Evolutionary conservation across 2,329 filamentous ascomycete genomes (phyloP).

Genomic region (Epichloe sp.): DNA sequence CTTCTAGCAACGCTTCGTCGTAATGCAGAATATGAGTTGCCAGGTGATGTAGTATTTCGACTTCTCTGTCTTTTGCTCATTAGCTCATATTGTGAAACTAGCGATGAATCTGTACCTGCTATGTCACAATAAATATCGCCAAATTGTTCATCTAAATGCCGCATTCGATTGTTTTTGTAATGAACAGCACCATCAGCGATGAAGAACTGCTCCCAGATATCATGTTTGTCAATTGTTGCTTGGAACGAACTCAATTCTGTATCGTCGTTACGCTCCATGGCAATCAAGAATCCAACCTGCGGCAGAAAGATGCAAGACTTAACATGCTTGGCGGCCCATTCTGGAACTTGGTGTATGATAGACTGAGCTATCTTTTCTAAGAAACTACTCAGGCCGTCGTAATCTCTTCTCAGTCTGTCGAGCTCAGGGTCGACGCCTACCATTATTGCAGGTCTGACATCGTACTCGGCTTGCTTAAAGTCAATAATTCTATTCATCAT

Average conservation of each 20-base stretch:
- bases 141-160: conserved; percentile 63
- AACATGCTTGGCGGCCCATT: conserved; percentile 38
- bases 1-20: conserved; percentile 49
- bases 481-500: conserved; percentile 65
- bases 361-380: conserved; percentile 53
- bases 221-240: conserved; percentile 41
- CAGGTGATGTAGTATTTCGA: conserved; percentile 73
- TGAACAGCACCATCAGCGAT: conserved; percentile 57
- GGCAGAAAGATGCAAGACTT: conserved; percentile 81
- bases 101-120: conserved; percentile 43
- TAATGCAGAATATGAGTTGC: conserved; percentile 57
- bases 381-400: conserved; percentile 64
- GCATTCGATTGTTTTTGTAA: conserved; percentile 78
- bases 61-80: conserved; percentile 56
- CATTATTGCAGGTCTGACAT: conserved; percentile 60
- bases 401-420: conserved; percentile 64
- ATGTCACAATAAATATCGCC: conserved; percentile 81
- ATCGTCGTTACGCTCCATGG: conserved; percentile 41
- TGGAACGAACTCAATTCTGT: conserved; percentile 49
- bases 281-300: conserved; percentile 79
- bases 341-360: conserved; percentile 51
- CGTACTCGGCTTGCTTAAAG: conserved; percentile 61
- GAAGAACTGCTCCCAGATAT: conserved; percentile 69
- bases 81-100: conserved; percentile 7
- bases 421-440: conserved; percentile 59